These are phyloP conservation scores for Diaporthe citri DNA, from an alignment of 2,329 filamentous ascomycete genomes.

Conservation along the genomic window DNA sequence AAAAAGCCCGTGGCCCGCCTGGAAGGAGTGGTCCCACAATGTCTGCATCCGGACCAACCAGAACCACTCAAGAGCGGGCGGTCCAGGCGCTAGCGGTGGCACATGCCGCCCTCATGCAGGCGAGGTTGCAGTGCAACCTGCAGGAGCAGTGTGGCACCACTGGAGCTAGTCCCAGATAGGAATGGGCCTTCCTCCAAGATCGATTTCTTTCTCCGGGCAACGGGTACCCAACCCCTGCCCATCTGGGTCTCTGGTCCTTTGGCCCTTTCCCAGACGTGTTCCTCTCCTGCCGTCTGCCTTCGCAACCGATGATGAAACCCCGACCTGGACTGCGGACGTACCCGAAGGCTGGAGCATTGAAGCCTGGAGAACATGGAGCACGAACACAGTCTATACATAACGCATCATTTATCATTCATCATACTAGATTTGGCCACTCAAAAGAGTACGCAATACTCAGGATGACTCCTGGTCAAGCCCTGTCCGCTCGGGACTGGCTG, in stretches of 20 bases:
- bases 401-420: neutral
- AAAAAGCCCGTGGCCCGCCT: constrained; percentile 25
- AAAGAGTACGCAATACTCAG: too few species aligned
- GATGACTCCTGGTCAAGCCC: neutral
- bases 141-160: constrained; percentile 13
- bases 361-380: neutral
- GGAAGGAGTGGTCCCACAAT: constrained; percentile 13
- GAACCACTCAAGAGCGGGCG: neutral
- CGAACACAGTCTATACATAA: neutral
- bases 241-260: neutral
- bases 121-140: constrained; percentile 20
- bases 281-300: neutral
- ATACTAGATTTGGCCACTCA: neutral
- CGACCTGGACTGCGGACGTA: neutral
- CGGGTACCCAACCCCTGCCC: neutral
- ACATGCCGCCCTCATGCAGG: constrained; percentile 26
- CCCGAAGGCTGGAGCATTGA: neutral
- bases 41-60: constrained; percentile 7
- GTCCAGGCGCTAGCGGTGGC: constrained; percentile 18
- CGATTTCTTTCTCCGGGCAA: constrained; percentile 11
- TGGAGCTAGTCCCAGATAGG: neutral
- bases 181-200: neutral
- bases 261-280: constrained; percentile 15
- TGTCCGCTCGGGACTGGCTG: neutral
- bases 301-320: constrained; percentile 9